Conservation (phyloP, 176 grass and related monocot genomes). For the Oryza glumipatula region DNA sequence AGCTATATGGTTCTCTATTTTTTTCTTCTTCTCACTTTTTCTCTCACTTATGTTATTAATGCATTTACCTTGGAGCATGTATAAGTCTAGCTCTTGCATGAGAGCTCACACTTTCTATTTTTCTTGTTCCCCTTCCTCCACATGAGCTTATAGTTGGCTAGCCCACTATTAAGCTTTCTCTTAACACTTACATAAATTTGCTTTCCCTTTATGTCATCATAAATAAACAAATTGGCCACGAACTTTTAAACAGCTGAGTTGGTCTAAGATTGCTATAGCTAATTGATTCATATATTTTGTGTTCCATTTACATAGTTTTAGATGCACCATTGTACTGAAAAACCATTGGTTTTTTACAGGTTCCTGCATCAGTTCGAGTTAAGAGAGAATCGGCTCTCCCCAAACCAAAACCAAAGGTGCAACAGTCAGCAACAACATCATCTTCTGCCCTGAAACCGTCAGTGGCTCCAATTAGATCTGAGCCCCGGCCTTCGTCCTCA, state of each 20-base stretch:
- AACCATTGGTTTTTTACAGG: constrained; percentile 49
- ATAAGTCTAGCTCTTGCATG: no score
- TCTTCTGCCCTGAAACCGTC: constrained; percentile 47
- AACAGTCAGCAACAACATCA: constrained; percentile 45
- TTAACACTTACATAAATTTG: constrained; percentile 2
- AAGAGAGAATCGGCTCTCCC: constrained; percentile 85
- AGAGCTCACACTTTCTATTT: no score
- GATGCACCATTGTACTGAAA: neutral
- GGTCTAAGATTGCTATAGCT: neutral
- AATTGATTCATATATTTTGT: neutral
- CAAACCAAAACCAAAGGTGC: constrained; percentile 76
- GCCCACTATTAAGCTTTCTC: no score
- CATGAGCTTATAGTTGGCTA: no score
- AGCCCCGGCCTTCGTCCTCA: constrained; percentile 39
- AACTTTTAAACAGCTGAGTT: neutral
- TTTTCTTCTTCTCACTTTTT: no score
- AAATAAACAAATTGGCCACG: neutral
- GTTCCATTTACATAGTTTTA: constrained; percentile 9
- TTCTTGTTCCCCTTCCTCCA: no score
- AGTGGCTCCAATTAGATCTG: constrained; percentile 48
- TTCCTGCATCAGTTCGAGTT: constrained; percentile 94
- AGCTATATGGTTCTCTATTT: no score
- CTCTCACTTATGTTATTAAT: no score
- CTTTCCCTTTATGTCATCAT: constrained; percentile 5
- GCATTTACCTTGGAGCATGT: no score